Evolutionary conservation across 768 basidiomycete genomes (phyloP), one percentile per base, ranked within the genome.

Genomic region (Collybia nuda): DNA sequence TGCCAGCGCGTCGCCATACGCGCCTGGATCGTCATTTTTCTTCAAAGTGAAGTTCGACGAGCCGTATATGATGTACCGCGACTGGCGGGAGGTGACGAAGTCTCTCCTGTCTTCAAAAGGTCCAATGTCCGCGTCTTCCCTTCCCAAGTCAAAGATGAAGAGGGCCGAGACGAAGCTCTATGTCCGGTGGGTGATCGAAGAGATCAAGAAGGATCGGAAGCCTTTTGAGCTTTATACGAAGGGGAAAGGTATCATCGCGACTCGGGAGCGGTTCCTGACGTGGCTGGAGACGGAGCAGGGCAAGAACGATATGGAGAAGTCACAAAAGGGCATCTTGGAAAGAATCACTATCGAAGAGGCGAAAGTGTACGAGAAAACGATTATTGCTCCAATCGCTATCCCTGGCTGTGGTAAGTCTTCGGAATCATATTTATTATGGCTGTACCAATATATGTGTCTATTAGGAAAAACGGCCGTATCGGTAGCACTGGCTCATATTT

Each of bases 31-130:
- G 1, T 87, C 92, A 0, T 96, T 98, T 77, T 98, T 99, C 79
- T 98, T 97, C 85, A 99, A 99, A 65, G 79, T 98, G 72, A 99
- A 99, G 66, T 98, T 98, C 67, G 94, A 98, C 67, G 93, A 98
- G 62, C 96, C 96, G 2, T 99, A 99, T 65, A 85, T 98, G 80
- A 95, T 96, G 85, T 98, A 97, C 70, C 87, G 97, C 48, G 91
- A 95, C 64, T 98, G 94, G 93, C 80, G 96, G 48, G 96, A 98
- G 68, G 77, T 95, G 46, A 98, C 97, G 5, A 90, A 91, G 64
- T 68, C 65, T 9, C 73, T 96, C n/a, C 73, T 94, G 7, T 60
- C 70, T 6, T 62, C 63, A 18, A 61, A 54, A 37, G 62, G 55
- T 7, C 52, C 60, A 56, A 45, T 67, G 52, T 54, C 53, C 14